Conservation (phyloP, 495 filamentous ascomycete genomes). For the Penicillium daleae region DNA sequence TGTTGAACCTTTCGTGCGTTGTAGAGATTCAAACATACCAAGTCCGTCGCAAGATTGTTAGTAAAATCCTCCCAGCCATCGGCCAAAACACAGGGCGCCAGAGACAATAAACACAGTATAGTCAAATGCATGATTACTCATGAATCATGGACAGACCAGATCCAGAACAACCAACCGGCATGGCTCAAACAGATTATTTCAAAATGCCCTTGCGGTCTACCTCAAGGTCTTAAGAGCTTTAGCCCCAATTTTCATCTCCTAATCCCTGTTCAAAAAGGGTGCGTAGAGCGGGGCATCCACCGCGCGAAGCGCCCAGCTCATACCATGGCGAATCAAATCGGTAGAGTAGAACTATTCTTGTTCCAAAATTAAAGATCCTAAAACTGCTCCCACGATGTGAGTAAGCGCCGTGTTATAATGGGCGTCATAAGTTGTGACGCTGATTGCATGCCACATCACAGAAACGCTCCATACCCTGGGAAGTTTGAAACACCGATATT, state of each 20-base stretch:
- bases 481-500: too few relatives aligned
- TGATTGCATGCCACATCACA: slow-evolving; percentile 19
- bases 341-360: neutral
- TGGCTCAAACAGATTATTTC: neutral
- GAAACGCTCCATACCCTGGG: too few relatives aligned
- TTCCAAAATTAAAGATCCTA: slow-evolving; percentile 17
- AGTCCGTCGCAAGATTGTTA: slow-evolving; percentile 55
- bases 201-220: neutral
- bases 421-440: slow-evolving; percentile 5
- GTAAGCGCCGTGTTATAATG: slow-evolving; percentile 20
- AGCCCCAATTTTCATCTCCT: neutral
- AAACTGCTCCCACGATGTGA: slow-evolving; percentile 8
- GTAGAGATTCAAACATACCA: slow-evolving; percentile 30
- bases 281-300: slow-evolving; percentile 1
- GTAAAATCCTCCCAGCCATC: slow-evolving; percentile 54
- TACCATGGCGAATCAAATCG: slow-evolving; percentile 9
- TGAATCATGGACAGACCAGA: slow-evolving; percentile 1
- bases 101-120: slow-evolving; percentile 22
- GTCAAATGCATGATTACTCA: slow-evolving; percentile 13
- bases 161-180: neutral
- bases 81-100: slow-evolving; percentile 24
- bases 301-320: slow-evolving; percentile 13
- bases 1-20: neutral
- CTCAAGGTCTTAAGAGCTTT: slow-evolving; percentile 12
- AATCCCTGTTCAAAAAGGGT: neutral